These are phyloP conservation scores for Peronospora farinosa DNA, from an alignment of 352 stramenopile species.

Conservation along the genomic window DNA sequence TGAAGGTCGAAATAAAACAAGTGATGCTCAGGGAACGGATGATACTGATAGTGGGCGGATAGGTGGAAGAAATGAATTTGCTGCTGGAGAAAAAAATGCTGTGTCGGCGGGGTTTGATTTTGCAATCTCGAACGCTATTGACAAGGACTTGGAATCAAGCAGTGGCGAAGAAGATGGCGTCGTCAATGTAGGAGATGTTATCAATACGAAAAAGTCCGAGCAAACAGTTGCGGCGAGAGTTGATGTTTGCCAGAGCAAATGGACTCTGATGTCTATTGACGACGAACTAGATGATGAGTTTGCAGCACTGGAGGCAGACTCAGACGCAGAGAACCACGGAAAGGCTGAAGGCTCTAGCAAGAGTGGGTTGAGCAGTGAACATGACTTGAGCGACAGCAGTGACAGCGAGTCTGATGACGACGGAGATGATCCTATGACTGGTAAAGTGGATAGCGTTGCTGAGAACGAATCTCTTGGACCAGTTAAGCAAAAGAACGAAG, in stretches of 20 bases:
- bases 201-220: not conserved
- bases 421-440: conserved; percentile 6
- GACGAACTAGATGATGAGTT: conserved; percentile 38
- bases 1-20: not conserved
- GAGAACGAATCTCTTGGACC: not conserved
- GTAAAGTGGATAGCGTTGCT: not conserved
- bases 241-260: not conserved
- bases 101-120: conserved; percentile 2
- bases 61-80: not conserved
- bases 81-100: not conserved
- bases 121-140: conserved; percentile 24
- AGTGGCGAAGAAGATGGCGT: conserved; percentile 23
- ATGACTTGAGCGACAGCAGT: conserved; percentile 29
- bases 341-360: conserved; percentile 20
- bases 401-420: conserved; percentile 20
- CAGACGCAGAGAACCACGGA: conserved; percentile 12
- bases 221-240: not conserved
- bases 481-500: not conserved
- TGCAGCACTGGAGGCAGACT: conserved; percentile 26
- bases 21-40: not conserved
- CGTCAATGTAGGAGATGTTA: not conserved
- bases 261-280: conserved; percentile 24
- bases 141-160: conserved; percentile 27
- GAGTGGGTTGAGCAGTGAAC: conserved; percentile 29
- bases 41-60: not conserved